Conservation (phyloP, 1,284 basidiomycete genomes). For the Cryptococcus hybrid region DNA sequence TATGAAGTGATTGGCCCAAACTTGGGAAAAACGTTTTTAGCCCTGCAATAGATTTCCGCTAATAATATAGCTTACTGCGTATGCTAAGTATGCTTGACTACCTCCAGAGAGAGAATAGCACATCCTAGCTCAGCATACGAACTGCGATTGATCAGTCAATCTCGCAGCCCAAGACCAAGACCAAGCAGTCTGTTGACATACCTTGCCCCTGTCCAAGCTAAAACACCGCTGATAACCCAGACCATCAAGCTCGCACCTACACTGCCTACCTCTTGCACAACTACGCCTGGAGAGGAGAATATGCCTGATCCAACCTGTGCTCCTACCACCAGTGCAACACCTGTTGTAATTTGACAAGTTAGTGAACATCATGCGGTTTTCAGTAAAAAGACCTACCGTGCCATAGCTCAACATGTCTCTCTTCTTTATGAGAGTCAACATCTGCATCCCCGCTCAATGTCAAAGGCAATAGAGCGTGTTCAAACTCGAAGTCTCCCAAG, state of each 20-base stretch:
- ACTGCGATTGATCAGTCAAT: slow-evolving; percentile 48
- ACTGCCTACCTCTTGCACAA: slow-evolving; percentile 79
- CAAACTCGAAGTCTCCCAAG: slow-evolving; percentile 66
- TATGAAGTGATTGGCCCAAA: slow-evolving; percentile 84
- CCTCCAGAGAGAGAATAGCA: slow-evolving; percentile 66
- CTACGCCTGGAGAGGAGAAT: slow-evolving; percentile 81
- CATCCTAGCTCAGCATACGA: slow-evolving; percentile 77
- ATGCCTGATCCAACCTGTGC: slow-evolving; percentile 90
- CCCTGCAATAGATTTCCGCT: slow-evolving; percentile 7
- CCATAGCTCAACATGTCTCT: slow-evolving; percentile 65
- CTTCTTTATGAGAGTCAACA: slow-evolving; percentile 49
- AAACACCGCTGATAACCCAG: slow-evolving; percentile 73
- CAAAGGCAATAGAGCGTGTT: slow-evolving; percentile 70
- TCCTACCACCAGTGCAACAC: slow-evolving; percentile 79
- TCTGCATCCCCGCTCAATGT: slow-evolving; percentile 67
- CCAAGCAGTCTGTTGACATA: slow-evolving; percentile 12
- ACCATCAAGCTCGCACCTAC: slow-evolving; percentile 78
- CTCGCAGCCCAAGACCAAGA: not conserved
- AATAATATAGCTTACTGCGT: slow-evolving; percentile 53
- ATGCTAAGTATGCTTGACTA: slow-evolving; percentile 85
- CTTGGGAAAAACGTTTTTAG: slow-evolving; percentile 8
- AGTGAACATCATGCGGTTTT: not conserved
- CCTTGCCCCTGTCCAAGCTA: slow-evolving; percentile 87
- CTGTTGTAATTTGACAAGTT: slow-evolving; percentile 47
- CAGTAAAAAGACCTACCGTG: slow-evolving; percentile 59